Evolutionary conservation across 805 yeast genomes (phyloP).

Genomic region (Yarrowia sp.): DNA sequence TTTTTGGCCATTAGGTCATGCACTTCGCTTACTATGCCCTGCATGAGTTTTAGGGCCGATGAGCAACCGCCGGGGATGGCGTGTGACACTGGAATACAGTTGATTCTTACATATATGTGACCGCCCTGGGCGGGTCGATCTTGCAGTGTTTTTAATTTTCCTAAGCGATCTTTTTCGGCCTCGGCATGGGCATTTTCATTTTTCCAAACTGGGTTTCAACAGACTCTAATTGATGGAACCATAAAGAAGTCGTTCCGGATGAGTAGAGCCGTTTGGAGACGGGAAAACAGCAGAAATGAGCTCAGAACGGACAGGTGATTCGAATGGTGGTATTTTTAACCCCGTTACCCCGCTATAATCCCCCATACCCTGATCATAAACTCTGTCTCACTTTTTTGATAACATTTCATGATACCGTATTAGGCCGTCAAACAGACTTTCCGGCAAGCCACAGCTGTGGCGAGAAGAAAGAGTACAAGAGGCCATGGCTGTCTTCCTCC

Average conservation of each 20-base stretch:
- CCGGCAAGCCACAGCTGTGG: slow-evolving; percentile 12
- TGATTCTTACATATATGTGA: not conserved
- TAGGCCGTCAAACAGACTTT: not conserved
- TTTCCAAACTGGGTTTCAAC: not conserved
- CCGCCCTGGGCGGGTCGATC: not conserved
- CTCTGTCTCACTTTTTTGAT: not conserved
- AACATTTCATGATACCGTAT: slow-evolving; percentile 3
- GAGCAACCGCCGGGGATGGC: not conserved
- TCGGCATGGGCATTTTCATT: not conserved
- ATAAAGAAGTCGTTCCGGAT: not conserved
- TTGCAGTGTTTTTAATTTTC: not conserved
- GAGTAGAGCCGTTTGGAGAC: no score
- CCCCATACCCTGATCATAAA: not conserved
- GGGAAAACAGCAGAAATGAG: no score
- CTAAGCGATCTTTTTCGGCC: not conserved
- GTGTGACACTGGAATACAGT: not conserved
- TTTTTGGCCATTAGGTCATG: not conserved
- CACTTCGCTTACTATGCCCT: slow-evolving; percentile 16
- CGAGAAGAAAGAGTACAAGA: slow-evolving; percentile 3
- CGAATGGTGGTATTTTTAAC: no score
- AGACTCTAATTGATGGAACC: not conserved
- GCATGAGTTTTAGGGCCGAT: not conserved
- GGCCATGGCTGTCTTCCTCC: not conserved
- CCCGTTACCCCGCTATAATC: no score
- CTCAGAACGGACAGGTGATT: no score